phyloP scores from a whole-genome alignment of 805 yeast genomes.

The Ogataea dorogensis region DNA sequence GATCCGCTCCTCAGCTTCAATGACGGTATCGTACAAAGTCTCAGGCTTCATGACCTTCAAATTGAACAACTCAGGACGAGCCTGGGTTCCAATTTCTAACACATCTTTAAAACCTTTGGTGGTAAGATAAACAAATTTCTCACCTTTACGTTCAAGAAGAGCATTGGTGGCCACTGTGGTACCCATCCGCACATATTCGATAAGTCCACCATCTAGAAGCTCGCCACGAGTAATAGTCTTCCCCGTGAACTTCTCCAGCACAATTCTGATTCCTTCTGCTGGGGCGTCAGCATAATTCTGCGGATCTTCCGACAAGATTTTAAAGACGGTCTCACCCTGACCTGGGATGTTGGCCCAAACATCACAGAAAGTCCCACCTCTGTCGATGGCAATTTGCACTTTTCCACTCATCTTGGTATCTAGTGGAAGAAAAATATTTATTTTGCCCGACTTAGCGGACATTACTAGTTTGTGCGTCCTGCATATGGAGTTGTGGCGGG shows the following conservation, averaged over 20 bases:
- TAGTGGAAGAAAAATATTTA: no score
- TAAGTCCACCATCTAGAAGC: constrained; percentile 19
- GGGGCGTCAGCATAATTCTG: constrained; percentile 29
- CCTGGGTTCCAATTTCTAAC: constrained; percentile 33
- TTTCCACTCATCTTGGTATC: constrained; percentile 1
- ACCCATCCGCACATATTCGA: constrained; percentile 29
- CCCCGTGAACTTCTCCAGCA: constrained; percentile 21
- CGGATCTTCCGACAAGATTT: constrained; percentile 27
- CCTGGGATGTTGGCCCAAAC: constrained; percentile 45
- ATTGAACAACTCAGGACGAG: constrained; percentile 27
- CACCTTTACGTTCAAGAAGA: constrained; percentile 24
- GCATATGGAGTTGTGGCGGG: constrained; percentile 6
- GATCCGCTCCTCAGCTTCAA: constrained; percentile 23
- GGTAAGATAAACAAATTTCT: constrained; percentile 22
- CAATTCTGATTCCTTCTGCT: constrained; percentile 27
- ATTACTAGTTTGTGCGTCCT: no score
- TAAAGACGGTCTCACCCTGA: constrained; percentile 37
- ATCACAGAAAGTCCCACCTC: constrained; percentile 49
- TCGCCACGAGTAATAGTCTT: constrained; percentile 18
- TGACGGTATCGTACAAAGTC: constrained; percentile 17
- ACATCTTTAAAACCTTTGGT: constrained; percentile 34
- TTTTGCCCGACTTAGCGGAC: constrained; percentile 13
- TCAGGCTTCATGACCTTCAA: constrained; percentile 20
- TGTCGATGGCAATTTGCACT: constrained; percentile 20
- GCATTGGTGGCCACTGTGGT: constrained; percentile 31